These are phyloP conservation scores for Diophrys sp. DNA, from an alignment of 73 alveolate genomes.

Conservation along the genomic window DNA sequence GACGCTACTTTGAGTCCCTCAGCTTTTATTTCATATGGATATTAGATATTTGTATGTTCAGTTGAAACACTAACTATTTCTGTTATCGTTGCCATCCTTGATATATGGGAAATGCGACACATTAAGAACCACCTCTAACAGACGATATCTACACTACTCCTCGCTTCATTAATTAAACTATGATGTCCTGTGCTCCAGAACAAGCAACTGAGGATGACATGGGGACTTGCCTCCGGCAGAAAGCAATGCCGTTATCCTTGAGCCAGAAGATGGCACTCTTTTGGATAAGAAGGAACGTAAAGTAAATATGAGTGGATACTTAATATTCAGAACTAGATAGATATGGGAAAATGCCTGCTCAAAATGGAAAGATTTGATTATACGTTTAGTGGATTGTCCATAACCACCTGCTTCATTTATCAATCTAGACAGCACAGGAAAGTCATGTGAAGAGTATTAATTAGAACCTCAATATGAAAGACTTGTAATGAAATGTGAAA, in stretches of 20 bases:
- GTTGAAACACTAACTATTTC: not conserved
- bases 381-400: too few species aligned
- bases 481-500: too few species aligned
- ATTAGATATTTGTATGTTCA: not conserved
- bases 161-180: not conserved
- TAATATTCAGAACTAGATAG: conserved; percentile 47
- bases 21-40: too few species aligned
- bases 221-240: not conserved
- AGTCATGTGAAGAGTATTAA: too few species aligned
- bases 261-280: conserved; percentile 23
- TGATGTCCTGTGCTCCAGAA: not conserved
- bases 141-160: not conserved
- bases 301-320: conserved; percentile 59
- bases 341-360: conserved; percentile 62
- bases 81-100: not conserved
- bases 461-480: too few species aligned
- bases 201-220: not conserved
- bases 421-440: too few species aligned
- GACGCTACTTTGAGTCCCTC: too few species aligned
- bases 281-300: conserved; percentile 51
- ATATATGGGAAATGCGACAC: not conserved
- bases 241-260: conserved; percentile 12
- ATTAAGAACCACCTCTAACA: not conserved
- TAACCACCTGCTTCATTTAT: too few species aligned
- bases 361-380: too few species aligned